Evolutionary conservation across 2,329 filamentous ascomycete species (phyloP), one percentile per base, ranked within the genome.

Genomic region (Trichoderma atrobrunneum): DNA sequence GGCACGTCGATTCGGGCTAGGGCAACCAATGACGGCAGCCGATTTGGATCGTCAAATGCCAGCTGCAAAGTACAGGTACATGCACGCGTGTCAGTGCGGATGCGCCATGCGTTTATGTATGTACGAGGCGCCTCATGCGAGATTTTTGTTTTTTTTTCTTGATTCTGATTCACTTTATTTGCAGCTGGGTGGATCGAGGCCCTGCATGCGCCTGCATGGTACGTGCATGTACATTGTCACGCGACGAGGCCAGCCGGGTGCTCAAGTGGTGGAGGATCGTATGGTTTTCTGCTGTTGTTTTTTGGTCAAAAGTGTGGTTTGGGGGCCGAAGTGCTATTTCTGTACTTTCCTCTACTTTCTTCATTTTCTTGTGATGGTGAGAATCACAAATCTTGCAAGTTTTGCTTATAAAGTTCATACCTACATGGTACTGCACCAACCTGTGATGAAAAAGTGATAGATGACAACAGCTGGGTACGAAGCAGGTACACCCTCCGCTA

Each of bases 181-280:
- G 18, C 54, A 43, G 54, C 51, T 21, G 66, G 66, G 57, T 61
- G 56, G 66, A 54, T 24, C 66, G 60, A 62, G 56, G 66, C 56
- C 65, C 66, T 69, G 66, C 66, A 69, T 69, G 56, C 30, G 57
- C 57, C 21, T 60, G 26, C 65, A 54, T 56, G 43, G 18, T 21
- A 43, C 54, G 7, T 57, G 64, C 56, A 54, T 61, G 43, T 67
- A 39, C 64, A 39, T 39, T 62, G 67, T 70, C 67, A 70, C 67
- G 57, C 57, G 67, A 70, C 67, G 57, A 68, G n/a, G 43, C 21
- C 24, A n/a, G 48, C 24, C 11, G 51, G 39, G 32, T 21, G 43
- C 28, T 32, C 26, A 7, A 28, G 48, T 48, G 28, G 48, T 36
- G 65, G 65, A 68, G 56, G 65, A 61, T 60, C 34, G 65, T 34